Base-by-base conservation (phyloP, 2,329 filamentous ascomycete species). In the Botrytis sinoallii region DNA sequence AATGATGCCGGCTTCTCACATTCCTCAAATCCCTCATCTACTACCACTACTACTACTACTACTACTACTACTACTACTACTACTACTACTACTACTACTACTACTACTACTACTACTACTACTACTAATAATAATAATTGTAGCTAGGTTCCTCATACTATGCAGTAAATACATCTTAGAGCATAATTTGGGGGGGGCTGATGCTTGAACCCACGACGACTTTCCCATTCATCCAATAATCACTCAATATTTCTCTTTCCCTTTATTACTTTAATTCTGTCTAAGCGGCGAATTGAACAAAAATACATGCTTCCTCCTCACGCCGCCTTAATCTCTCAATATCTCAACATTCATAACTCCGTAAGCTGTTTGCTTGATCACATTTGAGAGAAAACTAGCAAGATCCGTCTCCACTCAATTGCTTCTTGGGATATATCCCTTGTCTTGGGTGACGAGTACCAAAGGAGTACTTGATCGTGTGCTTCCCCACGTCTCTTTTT, bases 401-500 rank as follows among this genome's bases (percentile, higher is more conserved):
- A 44, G 16, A 71, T 57, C 46, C 20, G 32, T 35, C 35, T 71
- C 60, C 70, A 66, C 70, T 67, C 38, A 42, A 57, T 20, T 25
- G 29, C 35, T 38, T 44, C 42, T 59, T 57, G 48, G n/a, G 40
- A 60, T n/a, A 55, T 35, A 40, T 42, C n/a, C 59, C 55, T n/a
- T 63, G 61, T 61, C 57, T 48, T 63, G 57, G 22, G 44, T 59
- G 42, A 55, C 40, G 63, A 66, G 18, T 20, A 48, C 38, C 25
- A 44, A 67, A 68, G 29, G 46, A 40, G 46, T 72, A 68, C 61
- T 72, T 72, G 70, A 72, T 72, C 70, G 70, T 72, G 70, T 72
- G 70, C 38, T 55, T 67, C 61, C 38, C 61, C 63, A 40, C 46
- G 22, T 72, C 18, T 4, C 42, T 59, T 38, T 42, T 38, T 29